Evolutionary conservation across 495 filamentous ascomycete genomes (phyloP).

Genomic region (Daldinia bambusicola): DNA sequence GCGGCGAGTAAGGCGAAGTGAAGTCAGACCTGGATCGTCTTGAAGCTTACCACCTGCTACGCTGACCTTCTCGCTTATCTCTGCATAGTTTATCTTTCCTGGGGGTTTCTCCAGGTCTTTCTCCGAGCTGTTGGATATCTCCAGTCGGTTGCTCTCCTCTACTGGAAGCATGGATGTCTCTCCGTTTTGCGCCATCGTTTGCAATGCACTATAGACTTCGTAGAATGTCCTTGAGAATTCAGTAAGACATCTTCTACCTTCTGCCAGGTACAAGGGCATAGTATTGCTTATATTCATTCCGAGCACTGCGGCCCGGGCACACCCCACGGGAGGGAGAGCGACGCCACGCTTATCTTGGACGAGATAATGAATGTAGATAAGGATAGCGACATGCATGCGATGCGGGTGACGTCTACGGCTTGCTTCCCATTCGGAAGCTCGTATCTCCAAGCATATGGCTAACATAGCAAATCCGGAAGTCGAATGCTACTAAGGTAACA

Average conservation of each 20-base stretch:
- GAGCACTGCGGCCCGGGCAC: not conserved
- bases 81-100: slow-evolving; percentile 25
- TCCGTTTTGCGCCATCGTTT: slow-evolving; percentile 22
- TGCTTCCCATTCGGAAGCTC: not conserved
- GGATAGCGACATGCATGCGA: slow-evolving; percentile 2
- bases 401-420: slow-evolving; percentile 17
- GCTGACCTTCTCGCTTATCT: slow-evolving; percentile 40
- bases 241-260: not conserved
- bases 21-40: slow-evolving; percentile 30
- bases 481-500: too few relatives aligned
- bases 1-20: not conserved
- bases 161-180: slow-evolving; percentile 27
- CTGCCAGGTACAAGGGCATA: slow-evolving; percentile 4
- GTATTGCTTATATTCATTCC: slow-evolving; percentile 20
- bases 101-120: slow-evolving; percentile 45
- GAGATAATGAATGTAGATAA: slow-evolving; percentile 28
- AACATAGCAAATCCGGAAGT: too few relatives aligned
- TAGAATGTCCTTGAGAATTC: not conserved
- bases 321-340: not conserved
- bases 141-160: slow-evolving; percentile 13
- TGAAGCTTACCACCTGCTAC: slow-evolving; percentile 32
- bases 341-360: slow-evolving; percentile 4
- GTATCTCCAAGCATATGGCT: not conserved
- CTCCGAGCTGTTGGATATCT: slow-evolving; percentile 17
- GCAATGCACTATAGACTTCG: not conserved